Conservation (phyloP, 192 early-diverging fungal genomes). For the Glomus cerebriforme region DNA sequence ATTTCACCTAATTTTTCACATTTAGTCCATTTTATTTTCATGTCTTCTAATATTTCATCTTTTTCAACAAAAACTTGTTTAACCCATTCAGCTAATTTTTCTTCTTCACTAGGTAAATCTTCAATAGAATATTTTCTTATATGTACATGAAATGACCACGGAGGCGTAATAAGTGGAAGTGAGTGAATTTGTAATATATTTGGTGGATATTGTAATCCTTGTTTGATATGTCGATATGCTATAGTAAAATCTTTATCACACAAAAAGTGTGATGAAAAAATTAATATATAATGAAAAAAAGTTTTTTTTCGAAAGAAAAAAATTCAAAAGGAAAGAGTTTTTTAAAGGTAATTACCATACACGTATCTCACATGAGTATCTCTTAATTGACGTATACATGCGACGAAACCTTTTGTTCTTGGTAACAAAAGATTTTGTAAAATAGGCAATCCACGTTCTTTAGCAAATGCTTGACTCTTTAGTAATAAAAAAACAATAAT, state of each 20-base stretch:
- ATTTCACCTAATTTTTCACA: constrained; percentile 37
- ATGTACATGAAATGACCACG: constrained; percentile 81
- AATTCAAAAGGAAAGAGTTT: not conserved
- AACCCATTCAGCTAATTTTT: constrained; percentile 76
- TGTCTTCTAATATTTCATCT: constrained; percentile 75
- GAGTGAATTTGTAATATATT: constrained; percentile 54
- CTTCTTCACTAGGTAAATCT: constrained; percentile 72
- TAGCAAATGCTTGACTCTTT: constrained; percentile 52
- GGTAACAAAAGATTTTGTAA: constrained; percentile 55
- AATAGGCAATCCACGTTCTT: constrained; percentile 45
- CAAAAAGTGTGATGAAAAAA: not conserved
- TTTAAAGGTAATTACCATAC: constrained; percentile 46
- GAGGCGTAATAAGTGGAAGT: constrained; percentile 42
- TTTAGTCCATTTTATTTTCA: constrained; percentile 54
- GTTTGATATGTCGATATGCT: constrained; percentile 48
- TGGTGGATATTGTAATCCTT: constrained; percentile 52
- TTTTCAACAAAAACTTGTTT: constrained; percentile 79
- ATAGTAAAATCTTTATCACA: constrained; percentile 50
- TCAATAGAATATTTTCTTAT: constrained; percentile 65
- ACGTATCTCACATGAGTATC: constrained; percentile 58
- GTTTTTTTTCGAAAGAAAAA: no score
- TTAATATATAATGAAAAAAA: not conserved
- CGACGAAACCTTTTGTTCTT: constrained; percentile 57
- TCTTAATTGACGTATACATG: constrained; percentile 55
- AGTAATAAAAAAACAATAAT: not conserved